Evolutionary conservation across 257 asterid species (phyloP), one percentile per base, ranked within the genome.

Genomic region (Solanum paucissectum): DNA sequence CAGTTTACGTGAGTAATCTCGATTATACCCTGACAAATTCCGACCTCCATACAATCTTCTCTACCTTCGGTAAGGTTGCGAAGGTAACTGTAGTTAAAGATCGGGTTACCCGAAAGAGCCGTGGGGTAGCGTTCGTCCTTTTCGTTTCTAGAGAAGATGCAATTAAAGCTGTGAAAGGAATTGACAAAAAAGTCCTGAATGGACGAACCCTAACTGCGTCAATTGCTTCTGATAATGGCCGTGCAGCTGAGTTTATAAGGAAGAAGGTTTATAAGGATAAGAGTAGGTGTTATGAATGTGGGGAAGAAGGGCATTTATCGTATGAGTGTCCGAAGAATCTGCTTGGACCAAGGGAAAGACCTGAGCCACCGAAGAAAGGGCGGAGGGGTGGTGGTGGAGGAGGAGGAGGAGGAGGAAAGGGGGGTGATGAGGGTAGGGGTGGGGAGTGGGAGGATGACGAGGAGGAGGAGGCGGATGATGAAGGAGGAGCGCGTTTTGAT

Each of bases 21-120:
- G 99, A 97, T 90, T 97, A 87, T 95, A 92, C 90, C 88, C 93
- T 97, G 36, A 97, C 98, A 1, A 97, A 97, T 88, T 97, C 98
- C 73, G 98, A 97, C 88, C 92, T 97, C 88, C 96, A 93, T 90
- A 97, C 98, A 2, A 94, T 97, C 86, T 97, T 97, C 95, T 97
- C 99, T 91, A 95, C 95, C 27, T 97, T 97, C 92, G 98, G 99
- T 2, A 97, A 95, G 86, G 95, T 97, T 55, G 99, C 98, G n/a
- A 95, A 95, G 64, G 99, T 95, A 83, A 97, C 98, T 14, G 95
- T 97, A 72, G 92, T 97, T 86, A 97, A 97, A 90, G 98, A 97
- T 92, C 98, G 99, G 34, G 55, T 23, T 42, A 95, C 95, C 32
- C 98, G 99, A 83, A 93, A 83, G 86, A 97, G 99, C 95, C 94